phyloP scores from a whole-genome alignment of 2,329 filamentous ascomycete genomes.

The Juglanconis juglandina region DNA sequence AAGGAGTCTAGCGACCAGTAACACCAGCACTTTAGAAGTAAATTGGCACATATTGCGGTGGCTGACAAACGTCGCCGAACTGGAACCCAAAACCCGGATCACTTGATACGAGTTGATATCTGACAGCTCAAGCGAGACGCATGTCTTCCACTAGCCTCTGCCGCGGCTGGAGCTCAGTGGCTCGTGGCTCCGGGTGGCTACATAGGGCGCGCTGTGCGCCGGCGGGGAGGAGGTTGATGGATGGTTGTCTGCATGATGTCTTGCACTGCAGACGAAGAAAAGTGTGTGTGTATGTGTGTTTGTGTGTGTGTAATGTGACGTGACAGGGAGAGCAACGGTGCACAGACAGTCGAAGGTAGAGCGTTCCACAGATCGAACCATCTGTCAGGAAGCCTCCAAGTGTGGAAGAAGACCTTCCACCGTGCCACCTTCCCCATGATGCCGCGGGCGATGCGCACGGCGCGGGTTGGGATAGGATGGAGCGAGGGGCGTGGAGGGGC shows the following conservation, averaged over 20 bases:
- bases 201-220: background rate
- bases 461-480: background rate
- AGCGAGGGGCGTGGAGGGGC: background rate
- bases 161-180: background rate
- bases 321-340: background rate
- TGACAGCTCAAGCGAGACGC: background rate
- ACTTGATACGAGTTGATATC: background rate
- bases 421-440: too few relatives aligned
- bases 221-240: background rate
- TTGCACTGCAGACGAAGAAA: conserved; percentile 5
- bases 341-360: background rate
- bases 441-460: background rate
- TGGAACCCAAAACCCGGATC: background rate
- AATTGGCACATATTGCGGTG: background rate
- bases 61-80: background rate
- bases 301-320: background rate
- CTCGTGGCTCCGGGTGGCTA: background rate
- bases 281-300: background rate
- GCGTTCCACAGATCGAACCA: background rate
- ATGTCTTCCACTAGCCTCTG: conserved; percentile 2
- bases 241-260: conserved; percentile 11
- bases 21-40: background rate
- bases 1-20: background rate
- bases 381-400: background rate
- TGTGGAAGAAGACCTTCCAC: too few relatives aligned